These are phyloP conservation scores for Tremella mesenterica DNA, from an alignment of 768 basidiomycete genomes.

Conservation along the genomic window DNA sequence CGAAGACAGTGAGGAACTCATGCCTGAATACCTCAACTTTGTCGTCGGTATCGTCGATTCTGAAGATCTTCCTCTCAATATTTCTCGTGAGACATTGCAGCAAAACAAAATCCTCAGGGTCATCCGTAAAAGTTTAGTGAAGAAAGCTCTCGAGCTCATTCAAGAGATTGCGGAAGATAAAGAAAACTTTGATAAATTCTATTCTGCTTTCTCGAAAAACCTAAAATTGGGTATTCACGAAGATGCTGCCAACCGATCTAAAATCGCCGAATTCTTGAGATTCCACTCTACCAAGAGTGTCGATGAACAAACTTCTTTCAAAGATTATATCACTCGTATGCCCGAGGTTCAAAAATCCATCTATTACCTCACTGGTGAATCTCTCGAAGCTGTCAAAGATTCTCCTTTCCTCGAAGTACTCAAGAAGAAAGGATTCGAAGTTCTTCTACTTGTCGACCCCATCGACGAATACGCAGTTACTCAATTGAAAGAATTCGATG, in stretches of 20 bases:
- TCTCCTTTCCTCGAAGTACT: constrained; percentile 98
- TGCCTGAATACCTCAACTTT: constrained; percentile 97
- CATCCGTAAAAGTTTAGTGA: constrained; percentile 90
- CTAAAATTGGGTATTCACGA: constrained; percentile 99
- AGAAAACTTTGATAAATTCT: constrained; percentile 72
- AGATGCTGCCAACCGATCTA: constrained; percentile 96
- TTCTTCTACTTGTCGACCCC: constrained; percentile 92
- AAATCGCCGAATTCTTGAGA: constrained; percentile 97
- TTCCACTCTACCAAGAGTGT: constrained; percentile 91
- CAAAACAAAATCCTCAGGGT: constrained; percentile 99
- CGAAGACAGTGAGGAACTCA: constrained; percentile 94
- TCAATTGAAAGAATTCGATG: constrained; percentile 97
- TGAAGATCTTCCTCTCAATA: constrained; percentile 98
- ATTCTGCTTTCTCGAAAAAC: constrained; percentile 97
- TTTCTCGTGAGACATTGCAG: constrained; percentile 98
- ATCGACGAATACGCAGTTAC: constrained; percentile 98
- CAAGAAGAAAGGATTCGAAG: constrained; percentile 99
- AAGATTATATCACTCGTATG: constrained; percentile 99
- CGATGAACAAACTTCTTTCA: constrained; percentile 87
- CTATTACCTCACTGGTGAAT: constrained; percentile 99
- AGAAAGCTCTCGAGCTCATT: constrained; percentile 92
- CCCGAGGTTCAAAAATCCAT: constrained; percentile 97
- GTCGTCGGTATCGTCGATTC: constrained; percentile 99
- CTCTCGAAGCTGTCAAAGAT: constrained; percentile 76
- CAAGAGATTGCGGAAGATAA: constrained; percentile 98